Evolutionary conservation across 371 early-diverging fungal species (phyloP).

Genomic region (Mucor irregularis): DNA sequence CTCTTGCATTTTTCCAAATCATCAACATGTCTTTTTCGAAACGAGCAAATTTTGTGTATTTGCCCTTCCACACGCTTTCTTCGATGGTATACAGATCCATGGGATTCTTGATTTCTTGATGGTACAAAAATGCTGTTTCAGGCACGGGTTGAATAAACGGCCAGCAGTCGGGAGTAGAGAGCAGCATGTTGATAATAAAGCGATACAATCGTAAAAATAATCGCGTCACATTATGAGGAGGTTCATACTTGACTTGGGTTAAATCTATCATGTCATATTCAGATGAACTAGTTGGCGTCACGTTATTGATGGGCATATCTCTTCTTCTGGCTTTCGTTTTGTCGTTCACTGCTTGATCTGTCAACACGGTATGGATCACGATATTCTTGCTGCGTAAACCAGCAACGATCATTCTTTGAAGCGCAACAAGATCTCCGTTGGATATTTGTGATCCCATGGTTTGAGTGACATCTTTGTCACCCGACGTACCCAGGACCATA

Average conservation of each 20-base stretch:
- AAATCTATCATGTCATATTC: slow-evolving; percentile 22
- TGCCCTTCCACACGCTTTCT: slow-evolving; percentile 40
- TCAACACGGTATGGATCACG: slow-evolving; percentile 31
- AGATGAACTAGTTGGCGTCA: too few relatives aligned
- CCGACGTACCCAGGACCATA: slow-evolving; percentile 49
- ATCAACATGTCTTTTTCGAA: slow-evolving; percentile 47
- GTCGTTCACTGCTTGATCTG: slow-evolving; percentile 2
- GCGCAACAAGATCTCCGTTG: slow-evolving; percentile 46
- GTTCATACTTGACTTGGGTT: slow-evolving; percentile 30
- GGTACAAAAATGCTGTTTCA: slow-evolving; percentile 34
- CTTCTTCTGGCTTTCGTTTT: not conserved
- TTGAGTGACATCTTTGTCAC: slow-evolving; percentile 48
- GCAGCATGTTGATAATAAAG: slow-evolving; percentile 44
- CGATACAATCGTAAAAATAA: slow-evolving; percentile 46
- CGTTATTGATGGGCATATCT: not conserved
- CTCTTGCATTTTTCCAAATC: slow-evolving; percentile 47
- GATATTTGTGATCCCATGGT: slow-evolving; percentile 48
- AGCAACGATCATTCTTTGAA: slow-evolving; percentile 42
- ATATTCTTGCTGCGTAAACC: slow-evolving; percentile 39
- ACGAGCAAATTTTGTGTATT: slow-evolving; percentile 43
- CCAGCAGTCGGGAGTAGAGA: slow-evolving; percentile 49
- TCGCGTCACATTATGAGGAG: slow-evolving; percentile 39
- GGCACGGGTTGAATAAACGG: slow-evolving; percentile 51
- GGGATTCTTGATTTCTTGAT: slow-evolving; percentile 37
- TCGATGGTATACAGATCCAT: slow-evolving; percentile 50